Conservation (phyloP, 495 filamentous ascomycete genomes). For the Penicillium psychrofluorescens region DNA sequence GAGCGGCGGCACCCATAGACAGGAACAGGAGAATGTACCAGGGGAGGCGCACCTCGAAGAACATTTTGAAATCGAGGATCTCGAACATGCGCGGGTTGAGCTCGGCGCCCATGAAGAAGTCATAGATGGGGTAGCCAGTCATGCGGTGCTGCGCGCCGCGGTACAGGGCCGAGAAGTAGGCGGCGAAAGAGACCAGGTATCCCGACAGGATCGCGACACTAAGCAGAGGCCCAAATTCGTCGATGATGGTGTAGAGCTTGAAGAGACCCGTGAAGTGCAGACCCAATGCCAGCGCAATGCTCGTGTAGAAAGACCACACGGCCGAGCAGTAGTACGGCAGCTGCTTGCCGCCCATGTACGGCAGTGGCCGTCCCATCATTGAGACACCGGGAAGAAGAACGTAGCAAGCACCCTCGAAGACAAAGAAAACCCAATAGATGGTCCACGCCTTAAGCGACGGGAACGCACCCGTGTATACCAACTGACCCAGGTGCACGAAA, state of each 20-base stretch:
- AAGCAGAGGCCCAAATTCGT: conserved; percentile 90
- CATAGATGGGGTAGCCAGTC: conserved; percentile 86
- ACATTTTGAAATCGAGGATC: conserved; percentile 97
- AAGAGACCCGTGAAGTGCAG: conserved; percentile 81
- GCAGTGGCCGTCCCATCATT: conserved; percentile 76
- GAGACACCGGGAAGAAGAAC: conserved; percentile 77
- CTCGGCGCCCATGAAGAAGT: conserved; percentile 99
- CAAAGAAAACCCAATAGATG: conserved; percentile 88
- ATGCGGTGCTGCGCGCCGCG: conserved; percentile 84
- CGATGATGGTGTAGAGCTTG: conserved; percentile 86
- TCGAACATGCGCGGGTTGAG: conserved; percentile 93
- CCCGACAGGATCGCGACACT: conserved; percentile 86
- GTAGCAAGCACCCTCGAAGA: conserved; percentile 78
- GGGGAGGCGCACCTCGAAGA: conserved; percentile 93
- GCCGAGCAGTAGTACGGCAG: conserved; percentile 91
- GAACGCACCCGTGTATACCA: conserved; percentile 76
- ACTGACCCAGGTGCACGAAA: conserved; percentile 51
- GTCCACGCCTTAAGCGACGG: conserved; percentile 74
- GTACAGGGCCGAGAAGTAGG: conserved; percentile 73
- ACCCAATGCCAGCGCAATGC: conserved; percentile 55
- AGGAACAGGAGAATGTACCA: conserved; percentile 92
- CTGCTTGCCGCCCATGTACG: conserved; percentile 73
- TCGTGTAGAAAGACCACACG: conserved; percentile 79
- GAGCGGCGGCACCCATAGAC: conserved; percentile 66
- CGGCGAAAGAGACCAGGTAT: conserved; percentile 68